These are phyloP conservation scores for Leccinellum rugosiceps DNA, from an alignment of 768 basidiomycete species.

Conservation along the genomic window DNA sequence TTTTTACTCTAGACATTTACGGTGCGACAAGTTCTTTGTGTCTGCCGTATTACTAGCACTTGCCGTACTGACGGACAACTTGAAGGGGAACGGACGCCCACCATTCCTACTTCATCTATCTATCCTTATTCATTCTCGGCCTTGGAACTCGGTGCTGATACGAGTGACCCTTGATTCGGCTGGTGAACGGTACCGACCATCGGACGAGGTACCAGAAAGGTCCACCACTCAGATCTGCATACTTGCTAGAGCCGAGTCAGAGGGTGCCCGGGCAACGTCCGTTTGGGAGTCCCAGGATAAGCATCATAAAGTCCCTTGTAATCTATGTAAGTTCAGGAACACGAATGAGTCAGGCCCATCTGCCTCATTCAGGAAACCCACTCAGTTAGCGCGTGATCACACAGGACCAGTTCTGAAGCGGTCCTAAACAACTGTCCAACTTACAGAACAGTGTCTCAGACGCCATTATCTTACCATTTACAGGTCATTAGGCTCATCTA, in stretches of 20 bases:
- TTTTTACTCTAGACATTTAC: background rate
- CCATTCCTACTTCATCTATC: background rate
- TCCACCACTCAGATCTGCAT: background rate
- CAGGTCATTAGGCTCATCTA: too few relatives aligned
- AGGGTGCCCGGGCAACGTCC: background rate
- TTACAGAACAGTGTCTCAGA: too few relatives aligned
- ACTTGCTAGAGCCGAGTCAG: background rate
- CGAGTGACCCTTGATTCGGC: background rate
- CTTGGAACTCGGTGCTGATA: too few relatives aligned
- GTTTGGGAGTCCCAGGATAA: background rate
- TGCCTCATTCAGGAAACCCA: too few relatives aligned
- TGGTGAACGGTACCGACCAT: background rate
- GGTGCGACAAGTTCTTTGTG: background rate
- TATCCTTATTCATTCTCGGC: background rate
- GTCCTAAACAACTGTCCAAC: too few relatives aligned
- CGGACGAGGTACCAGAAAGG: background rate
- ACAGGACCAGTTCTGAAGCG: too few relatives aligned
- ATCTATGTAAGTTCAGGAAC: background rate
- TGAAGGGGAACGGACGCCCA: background rate
- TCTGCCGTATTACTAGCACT: background rate
- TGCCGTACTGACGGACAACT: too few relatives aligned
- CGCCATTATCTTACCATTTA: too few relatives aligned
- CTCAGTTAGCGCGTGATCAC: too few relatives aligned
- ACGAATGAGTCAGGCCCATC: background rate
- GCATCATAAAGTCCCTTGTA: background rate